Conservation (phyloP, 805 yeast genomes). For the Metschnikowia rubicola region DNA sequence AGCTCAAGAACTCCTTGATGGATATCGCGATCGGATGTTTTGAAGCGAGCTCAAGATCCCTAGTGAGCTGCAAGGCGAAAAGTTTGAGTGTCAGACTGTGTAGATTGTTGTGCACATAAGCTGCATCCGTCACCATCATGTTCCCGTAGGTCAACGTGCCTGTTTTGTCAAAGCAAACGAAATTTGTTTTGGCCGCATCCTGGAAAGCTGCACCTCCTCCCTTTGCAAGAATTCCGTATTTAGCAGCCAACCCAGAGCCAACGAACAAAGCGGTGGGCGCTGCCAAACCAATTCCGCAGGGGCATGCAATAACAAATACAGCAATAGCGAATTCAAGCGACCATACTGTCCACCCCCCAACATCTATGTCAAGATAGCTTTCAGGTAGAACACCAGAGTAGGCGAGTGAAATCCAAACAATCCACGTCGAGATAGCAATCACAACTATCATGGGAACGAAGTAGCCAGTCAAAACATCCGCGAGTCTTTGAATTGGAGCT, state of each 20-base stretch:
- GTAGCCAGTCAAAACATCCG: conserved; percentile 64
- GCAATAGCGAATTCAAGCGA: conserved; percentile 73
- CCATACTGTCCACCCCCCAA: conserved; percentile 78
- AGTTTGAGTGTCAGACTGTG: conserved; percentile 12
- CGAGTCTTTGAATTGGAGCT: conserved; percentile 70
- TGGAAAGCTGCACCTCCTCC: conserved; percentile 85
- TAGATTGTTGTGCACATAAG: conserved; percentile 22
- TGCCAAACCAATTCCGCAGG: conserved; percentile 82
- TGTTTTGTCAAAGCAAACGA: conserved; percentile 74
- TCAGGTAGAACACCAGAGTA: conserved; percentile 51
- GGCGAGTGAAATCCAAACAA: conserved; percentile 64
- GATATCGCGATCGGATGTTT: conserved; percentile 69
- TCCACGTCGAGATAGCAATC: conserved; percentile 62
- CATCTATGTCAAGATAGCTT: conserved; percentile 55
- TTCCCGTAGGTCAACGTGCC: conserved; percentile 75
- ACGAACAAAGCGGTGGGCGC: conserved; percentile 83
- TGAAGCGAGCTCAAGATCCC: conserved; percentile 61
- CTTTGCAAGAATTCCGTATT: conserved; percentile 67
- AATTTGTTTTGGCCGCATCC: conserved; percentile 61
- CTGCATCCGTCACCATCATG: conserved; percentile 51
- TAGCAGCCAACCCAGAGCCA: conserved; percentile 77
- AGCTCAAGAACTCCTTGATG: conserved; percentile 33
- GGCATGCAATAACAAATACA: conserved; percentile 81
- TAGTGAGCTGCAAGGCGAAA: conserved; percentile 45
- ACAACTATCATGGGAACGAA: conserved; percentile 69